A percentile compares a stretch with the other conserved stretches of the same genome.
Evolutionary conservation across 495 filamentous ascomycete genomes (phyloP).

Genomic region (Geoglossum glabrum): DNA sequence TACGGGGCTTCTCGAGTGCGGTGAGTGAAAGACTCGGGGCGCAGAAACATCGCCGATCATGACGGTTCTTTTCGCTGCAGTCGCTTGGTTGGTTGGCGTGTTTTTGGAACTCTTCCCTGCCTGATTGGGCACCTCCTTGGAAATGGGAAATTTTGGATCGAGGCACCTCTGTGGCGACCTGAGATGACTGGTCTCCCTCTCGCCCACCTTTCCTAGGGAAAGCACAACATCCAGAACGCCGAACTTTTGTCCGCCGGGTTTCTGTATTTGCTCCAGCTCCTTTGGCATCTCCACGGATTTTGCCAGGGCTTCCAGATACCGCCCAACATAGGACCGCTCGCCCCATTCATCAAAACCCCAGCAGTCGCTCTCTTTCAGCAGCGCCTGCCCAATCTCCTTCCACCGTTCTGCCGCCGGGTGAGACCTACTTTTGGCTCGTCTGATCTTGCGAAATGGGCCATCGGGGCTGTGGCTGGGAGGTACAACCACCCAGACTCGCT

Average conservation of each 20-base stretch:
- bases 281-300: conserved; percentile 15
- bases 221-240: conserved; percentile 24
- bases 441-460: conserved; percentile 5
- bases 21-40: no score
- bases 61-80: no score
- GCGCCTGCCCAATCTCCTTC: conserved; percentile 12
- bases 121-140: conserved; percentile 4
- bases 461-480: conserved; percentile 13
- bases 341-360: conserved; percentile 15
- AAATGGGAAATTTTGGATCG: conserved; percentile 8
- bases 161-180: conserved; percentile 12
- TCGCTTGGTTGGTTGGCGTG: not conserved
- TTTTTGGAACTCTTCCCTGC: not conserved
- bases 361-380: conserved; percentile 17
- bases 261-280: conserved; percentile 12
- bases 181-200: conserved; percentile 10
- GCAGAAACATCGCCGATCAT: no score
- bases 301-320: conserved; percentile 21
- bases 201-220: not conserved
- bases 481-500: conserved; percentile 23
- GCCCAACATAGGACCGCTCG: conserved; percentile 14
- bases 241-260: conserved; percentile 11
- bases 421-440: not conserved
- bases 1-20: no score
- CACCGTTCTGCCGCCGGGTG: conserved; percentile 14